phyloP scores from a whole-genome alignment of 1,284 basidiomycete genomes.

The Boletus mariae region DNA sequence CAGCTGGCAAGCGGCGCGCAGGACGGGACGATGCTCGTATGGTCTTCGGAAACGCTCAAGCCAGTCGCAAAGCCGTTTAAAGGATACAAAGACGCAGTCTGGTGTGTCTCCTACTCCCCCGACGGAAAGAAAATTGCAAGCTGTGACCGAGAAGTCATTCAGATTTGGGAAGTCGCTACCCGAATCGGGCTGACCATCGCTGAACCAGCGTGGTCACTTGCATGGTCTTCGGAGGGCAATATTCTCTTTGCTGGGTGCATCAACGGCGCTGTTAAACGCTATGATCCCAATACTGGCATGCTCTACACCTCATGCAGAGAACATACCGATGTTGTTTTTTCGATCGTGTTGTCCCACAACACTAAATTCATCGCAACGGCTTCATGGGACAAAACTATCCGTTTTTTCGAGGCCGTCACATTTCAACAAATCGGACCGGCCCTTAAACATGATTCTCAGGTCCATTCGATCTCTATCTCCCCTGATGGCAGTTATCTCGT shows the following conservation, averaged over 20 bases:
- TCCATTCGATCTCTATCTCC: constrained; percentile 19
- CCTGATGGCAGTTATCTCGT: constrained; percentile 15
- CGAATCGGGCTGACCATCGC: constrained; percentile 4
- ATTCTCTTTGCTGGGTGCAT: constrained; percentile 17
- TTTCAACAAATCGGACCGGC: constrained; percentile 17
- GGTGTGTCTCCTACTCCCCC: constrained; percentile 20
- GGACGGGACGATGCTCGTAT: constrained; percentile 24
- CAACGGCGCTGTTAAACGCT: constrained; percentile 18
- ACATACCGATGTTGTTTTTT: constrained; percentile 17
- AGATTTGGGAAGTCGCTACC: constrained; percentile 16
- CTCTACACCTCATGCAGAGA: not conserved
- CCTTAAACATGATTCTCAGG: constrained; percentile 14
- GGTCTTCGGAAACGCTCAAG: constrained; percentile 11
- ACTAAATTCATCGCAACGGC: constrained; percentile 23
- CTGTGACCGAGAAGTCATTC: constrained; percentile 21
- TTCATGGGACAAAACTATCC: constrained; percentile 23
- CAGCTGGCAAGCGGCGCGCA: constrained; percentile 18
- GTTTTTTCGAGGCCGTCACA: constrained; percentile 22
- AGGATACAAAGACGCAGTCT: constrained; percentile 15
- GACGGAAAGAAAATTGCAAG: constrained; percentile 19
- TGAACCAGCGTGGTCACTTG: constrained; percentile 24
- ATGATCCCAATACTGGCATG: constrained; percentile 7
- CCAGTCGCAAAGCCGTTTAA: constrained; percentile 10
- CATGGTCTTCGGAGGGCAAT: constrained; percentile 15
- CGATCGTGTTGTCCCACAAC: constrained; percentile 12